Evolutionary conservation across 1,139 yeast species (phyloP).

Genomic region (Saccharomyces hybrid): DNA sequence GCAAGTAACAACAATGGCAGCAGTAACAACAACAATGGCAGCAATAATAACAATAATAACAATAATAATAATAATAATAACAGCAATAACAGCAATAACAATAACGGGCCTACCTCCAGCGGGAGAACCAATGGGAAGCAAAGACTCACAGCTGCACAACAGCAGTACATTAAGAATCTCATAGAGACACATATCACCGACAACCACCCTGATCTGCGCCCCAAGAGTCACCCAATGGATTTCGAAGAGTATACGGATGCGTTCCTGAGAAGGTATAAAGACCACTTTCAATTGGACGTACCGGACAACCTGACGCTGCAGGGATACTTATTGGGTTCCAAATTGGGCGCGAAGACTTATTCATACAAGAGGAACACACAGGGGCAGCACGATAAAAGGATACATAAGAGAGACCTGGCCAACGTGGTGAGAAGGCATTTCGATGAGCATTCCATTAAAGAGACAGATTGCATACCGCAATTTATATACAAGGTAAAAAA

Average conservation of each 20-base stretch:
- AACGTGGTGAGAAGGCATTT: slow-evolving; percentile 26
- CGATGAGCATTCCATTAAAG: slow-evolving; percentile 21
- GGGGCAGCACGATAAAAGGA: slow-evolving; percentile 20
- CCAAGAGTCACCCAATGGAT: slow-evolving; percentile 22
- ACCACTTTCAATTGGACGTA: slow-evolving; percentile 22
- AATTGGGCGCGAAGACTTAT: slow-evolving; percentile 27
- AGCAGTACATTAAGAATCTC: slow-evolving; percentile 27
- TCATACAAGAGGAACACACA: slow-evolving; percentile 21
- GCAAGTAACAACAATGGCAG: slow-evolving; percentile 14
- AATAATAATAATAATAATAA: slow-evolving; percentile 13
- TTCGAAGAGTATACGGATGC: slow-evolving; percentile 28
- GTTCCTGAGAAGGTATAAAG: slow-evolving; percentile 29
- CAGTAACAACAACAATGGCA: slow-evolving; percentile 1
- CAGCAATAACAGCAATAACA: slow-evolving; percentile 3
- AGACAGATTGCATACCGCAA: slow-evolving; percentile 30
- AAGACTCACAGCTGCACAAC: slow-evolving; percentile 29
- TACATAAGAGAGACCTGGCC: slow-evolving; percentile 24
- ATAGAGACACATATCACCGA: slow-evolving; percentile 25
- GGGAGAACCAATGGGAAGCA: slow-evolving; percentile 21
- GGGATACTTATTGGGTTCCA: slow-evolving; percentile 29
- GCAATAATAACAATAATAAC: slow-evolving; percentile 10
- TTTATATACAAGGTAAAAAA: slow-evolving; percentile 31
- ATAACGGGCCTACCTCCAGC: slow-evolving; percentile 3
- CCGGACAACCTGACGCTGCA: slow-evolving; percentile 28
- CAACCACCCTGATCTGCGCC: slow-evolving; percentile 22